Base-by-base conservation (phyloP, 192 early-diverging fungal species). In the Umbelopsis isabellina region DNA sequence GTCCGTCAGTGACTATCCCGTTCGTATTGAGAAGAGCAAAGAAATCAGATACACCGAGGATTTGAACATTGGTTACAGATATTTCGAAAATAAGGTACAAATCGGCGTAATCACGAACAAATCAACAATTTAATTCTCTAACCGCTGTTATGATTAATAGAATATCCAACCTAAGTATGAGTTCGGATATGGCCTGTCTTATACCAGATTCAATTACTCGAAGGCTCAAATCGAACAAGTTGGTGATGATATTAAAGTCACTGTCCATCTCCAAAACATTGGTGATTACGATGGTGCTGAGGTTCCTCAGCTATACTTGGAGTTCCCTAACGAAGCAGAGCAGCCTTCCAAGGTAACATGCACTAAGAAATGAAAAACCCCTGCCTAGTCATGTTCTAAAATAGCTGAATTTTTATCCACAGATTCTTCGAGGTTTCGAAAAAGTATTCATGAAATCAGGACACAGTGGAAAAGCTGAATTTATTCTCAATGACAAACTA, bases 151-250 rank as follows among this genome's bases (percentile, higher is more conserved):
- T 10, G 37, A 9, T 41, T 41, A 41, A 37, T 61, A 61, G 55
- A 30, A 61, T 52, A 82, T 87, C 65, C 37, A 45, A 21, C 88
- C 88, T 46, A 45, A 81, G 33, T 90, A 78, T 66, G 73, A 51
- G 49, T 91, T 91, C 68, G 89, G 89, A 1, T 79, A 82, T 69
- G 89, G 89, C 61, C 71, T 91, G 4, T 91, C 90, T 1, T 91
- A 91, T 72, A 89, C 90, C 3, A 67, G 15, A 8, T 91, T 90
- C 72, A 49, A 69, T 6, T 91, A 90, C 64, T 48, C 46, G 2
- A 27, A 81, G 18, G 22, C 81, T 20, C n/a, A 21, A 18, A 51
- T 77, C 6, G 10, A 58, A 4, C n/a, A 79, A 5, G 27, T 13
- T 4, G 18, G 20, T 11, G 27, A 70, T 11, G 53, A 25, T 25